Percentiles rank a stretch among this genome's conserved stretches.
Evolutionary conservation across 2,329 filamentous ascomycete genomes (phyloP).

Genomic region (Fusarium sp.): DNA sequence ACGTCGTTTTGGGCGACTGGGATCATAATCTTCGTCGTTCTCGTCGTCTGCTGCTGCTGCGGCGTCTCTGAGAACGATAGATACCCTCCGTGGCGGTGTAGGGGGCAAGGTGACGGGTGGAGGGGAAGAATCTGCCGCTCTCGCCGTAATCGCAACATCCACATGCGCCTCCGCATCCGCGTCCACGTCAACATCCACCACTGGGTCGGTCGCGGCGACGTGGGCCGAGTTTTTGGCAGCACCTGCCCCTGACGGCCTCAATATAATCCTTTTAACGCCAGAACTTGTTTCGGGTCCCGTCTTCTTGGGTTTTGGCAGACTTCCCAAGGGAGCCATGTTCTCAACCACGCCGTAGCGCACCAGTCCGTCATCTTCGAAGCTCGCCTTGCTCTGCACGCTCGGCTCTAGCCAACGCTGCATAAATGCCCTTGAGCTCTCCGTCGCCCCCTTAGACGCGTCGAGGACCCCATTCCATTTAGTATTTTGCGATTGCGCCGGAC

Average conservation of each 20-base stretch:
- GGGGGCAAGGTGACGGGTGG: slow-evolving; percentile 37
- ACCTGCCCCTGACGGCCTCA: slow-evolving; percentile 54
- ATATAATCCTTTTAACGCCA: slow-evolving; percentile 58
- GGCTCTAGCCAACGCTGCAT: slow-evolving; percentile 71
- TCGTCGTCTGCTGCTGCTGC: slow-evolving; percentile 49
- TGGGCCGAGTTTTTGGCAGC: slow-evolving; percentile 44
- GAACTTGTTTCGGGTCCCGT: slow-evolving; percentile 44
- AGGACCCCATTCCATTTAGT: slow-evolving; percentile 48
- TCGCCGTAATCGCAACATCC: slow-evolving; percentile 36
- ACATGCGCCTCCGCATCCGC: slow-evolving; percentile 32
- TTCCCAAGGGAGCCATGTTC: slow-evolving; percentile 85
- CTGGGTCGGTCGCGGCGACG: slow-evolving; percentile 35
- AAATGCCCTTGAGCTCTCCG: slow-evolving; percentile 57
- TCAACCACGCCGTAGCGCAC: slow-evolving; percentile 80
- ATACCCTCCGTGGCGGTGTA: slow-evolving; percentile 45
- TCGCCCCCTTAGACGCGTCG: slow-evolving; percentile 53
- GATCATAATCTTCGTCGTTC: slow-evolving; percentile 59
- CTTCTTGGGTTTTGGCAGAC: slow-evolving; percentile 70
- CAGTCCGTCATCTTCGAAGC: slow-evolving; percentile 82
- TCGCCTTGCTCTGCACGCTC: slow-evolving; percentile 70
- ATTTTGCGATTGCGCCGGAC: slow-evolving; percentile 57
- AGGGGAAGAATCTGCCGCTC: slow-evolving; percentile 38
- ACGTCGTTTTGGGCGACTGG: slow-evolving; percentile 51
- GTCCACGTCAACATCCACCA: slow-evolving; percentile 38
- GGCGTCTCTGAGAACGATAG: slow-evolving; percentile 44